These are phyloP conservation scores for Xylaria curta DNA, from an alignment of 495 filamentous ascomycete genomes.

Conservation along the genomic window DNA sequence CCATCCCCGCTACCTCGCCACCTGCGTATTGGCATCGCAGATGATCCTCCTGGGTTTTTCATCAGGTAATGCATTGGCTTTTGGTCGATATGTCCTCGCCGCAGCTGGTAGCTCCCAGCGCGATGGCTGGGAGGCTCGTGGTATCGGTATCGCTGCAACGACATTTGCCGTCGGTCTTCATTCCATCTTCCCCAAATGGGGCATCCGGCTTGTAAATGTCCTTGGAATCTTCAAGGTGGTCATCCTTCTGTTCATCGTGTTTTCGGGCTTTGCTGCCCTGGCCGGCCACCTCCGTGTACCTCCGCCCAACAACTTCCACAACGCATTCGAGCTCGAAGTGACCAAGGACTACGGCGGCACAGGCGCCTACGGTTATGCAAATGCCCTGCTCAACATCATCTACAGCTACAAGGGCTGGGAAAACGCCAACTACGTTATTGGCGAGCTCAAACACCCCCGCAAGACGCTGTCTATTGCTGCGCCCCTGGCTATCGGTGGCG, in stretches of 20 bases:
- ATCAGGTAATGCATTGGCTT: conserved; percentile 68
- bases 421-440: conserved; percentile 67
- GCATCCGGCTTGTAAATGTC: conserved; percentile 68
- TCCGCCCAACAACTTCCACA: conserved; percentile 67
- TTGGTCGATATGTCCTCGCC: conserved; percentile 72
- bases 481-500: conserved; percentile 64
- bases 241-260: conserved; percentile 70
- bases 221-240: conserved; percentile 72
- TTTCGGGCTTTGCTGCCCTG: conserved; percentile 69
- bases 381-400: conserved; percentile 69
- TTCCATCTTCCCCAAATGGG: conserved; percentile 68
- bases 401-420: conserved; percentile 72
- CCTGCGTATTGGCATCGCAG: conserved; percentile 66
- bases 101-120: conserved; percentile 64
- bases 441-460: conserved; percentile 67
- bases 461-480: conserved; percentile 70
- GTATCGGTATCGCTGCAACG: conserved; percentile 69
- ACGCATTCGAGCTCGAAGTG: conserved; percentile 62
- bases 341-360: conserved; percentile 54
- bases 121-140: conserved; percentile 71
- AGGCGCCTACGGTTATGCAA: conserved; percentile 66
- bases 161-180: conserved; percentile 69
- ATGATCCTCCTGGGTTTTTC: conserved; percentile 64
- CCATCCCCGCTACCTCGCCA: conserved; percentile 69
- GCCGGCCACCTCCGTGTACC: conserved; percentile 60